Conservation (phyloP, 352 stramenopile genomes). For the Globisporangium radiosum region DNA sequence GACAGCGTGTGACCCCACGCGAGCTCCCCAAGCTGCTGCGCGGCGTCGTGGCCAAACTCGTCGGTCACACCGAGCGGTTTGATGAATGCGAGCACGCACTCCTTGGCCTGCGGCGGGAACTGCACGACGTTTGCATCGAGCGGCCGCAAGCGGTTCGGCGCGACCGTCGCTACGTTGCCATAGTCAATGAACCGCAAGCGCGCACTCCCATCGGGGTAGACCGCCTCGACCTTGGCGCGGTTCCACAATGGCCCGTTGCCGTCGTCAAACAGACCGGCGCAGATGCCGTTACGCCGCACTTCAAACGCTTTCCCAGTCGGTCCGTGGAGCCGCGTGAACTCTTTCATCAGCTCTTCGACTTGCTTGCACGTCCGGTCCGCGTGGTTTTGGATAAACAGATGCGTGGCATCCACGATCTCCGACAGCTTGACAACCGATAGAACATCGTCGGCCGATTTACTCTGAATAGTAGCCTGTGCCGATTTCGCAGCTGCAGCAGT, state of each 20-base stretch:
- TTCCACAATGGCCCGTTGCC: constrained; percentile 92
- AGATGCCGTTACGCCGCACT: constrained; percentile 84
- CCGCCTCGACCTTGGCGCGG: constrained; percentile 87
- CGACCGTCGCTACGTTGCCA: constrained; percentile 88
- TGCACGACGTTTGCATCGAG: constrained; percentile 86
- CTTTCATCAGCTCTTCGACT: constrained; percentile 92
- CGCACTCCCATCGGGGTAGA: constrained; percentile 49
- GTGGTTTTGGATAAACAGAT: constrained; percentile 93
- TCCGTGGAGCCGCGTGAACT: constrained; percentile 87
- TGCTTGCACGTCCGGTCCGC: constrained; percentile 81
- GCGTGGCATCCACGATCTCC: constrained; percentile 91
- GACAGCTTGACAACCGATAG: constrained; percentile 85
- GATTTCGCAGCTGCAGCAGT: constrained; percentile 43
- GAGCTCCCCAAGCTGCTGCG: constrained; percentile 82
- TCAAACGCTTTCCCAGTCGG: constrained; percentile 87
- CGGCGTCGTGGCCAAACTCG: constrained; percentile 91
- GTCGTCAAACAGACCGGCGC: constrained; percentile 95
- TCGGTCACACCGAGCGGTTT: constrained; percentile 78
- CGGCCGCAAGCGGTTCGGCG: constrained; percentile 80
- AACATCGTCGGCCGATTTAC: constrained; percentile 60
- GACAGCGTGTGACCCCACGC: constrained; percentile 91
- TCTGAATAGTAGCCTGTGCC: constrained; percentile 22
- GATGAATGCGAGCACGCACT: constrained; percentile 82
- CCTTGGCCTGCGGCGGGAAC: constrained; percentile 87
- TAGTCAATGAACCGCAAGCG: constrained; percentile 95